These are phyloP conservation scores for Plantago lanceolata DNA, from an alignment of 305 asterid species.

Conservation along the genomic window DNA sequence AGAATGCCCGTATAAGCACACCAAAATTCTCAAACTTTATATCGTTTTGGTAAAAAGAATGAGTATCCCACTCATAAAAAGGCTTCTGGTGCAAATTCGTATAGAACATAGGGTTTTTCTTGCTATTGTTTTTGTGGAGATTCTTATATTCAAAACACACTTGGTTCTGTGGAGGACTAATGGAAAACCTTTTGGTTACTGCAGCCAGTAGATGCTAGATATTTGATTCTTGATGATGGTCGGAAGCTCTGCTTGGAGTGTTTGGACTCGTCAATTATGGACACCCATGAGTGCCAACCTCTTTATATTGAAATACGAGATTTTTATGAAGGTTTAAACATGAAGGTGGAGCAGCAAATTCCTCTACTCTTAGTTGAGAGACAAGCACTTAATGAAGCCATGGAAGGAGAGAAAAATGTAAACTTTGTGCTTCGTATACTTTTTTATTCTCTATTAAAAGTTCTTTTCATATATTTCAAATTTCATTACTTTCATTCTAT, in stretches of 20 bases:
- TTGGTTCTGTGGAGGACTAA: conserved; percentile 17
- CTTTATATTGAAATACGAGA: conserved; percentile 96
- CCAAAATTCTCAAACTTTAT: too few species aligned
- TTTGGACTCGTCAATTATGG: conserved; percentile 92
- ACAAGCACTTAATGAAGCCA: conserved; percentile 96
- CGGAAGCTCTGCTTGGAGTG: conserved; percentile 93
- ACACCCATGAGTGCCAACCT: conserved; percentile 98
- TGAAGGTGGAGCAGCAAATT: conserved; percentile 97
- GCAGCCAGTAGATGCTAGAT: conserved; percentile 89
- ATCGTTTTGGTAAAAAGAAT: background rate
- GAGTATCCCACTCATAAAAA: background rate
- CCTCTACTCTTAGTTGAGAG: conserved; percentile 95
- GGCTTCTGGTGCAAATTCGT: too few species aligned
- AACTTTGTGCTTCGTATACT: conserved; percentile 17
- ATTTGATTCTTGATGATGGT: conserved; percentile 86
- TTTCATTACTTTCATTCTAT: background rate
- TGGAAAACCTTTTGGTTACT: conserved; percentile 20
- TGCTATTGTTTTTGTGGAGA: too few species aligned
- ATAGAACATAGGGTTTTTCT: too few species aligned
- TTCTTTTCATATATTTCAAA: background rate
- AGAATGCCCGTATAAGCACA: too few species aligned
- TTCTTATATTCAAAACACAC: background rate
- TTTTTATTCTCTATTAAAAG: background rate
- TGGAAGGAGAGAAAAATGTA: conserved; percentile 97
- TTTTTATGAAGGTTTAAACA: conserved; percentile 85